Evolutionary conservation across 169 alveolate species (phyloP).

Genomic region (Eimeria zaria): DNA sequence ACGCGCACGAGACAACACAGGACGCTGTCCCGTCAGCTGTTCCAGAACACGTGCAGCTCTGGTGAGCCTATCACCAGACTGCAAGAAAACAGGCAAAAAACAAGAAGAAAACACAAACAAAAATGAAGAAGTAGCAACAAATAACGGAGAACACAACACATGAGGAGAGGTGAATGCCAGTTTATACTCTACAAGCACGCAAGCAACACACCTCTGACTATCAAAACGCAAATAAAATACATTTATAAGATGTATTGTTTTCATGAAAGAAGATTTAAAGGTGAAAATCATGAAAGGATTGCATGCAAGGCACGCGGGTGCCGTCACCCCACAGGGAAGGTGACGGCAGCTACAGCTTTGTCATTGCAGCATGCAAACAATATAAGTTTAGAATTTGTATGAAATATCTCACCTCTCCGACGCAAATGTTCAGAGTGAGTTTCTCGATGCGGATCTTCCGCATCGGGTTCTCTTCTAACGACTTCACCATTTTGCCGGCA

Average conservation of each 20-base stretch:
- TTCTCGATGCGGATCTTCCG: constrained; percentile 99
- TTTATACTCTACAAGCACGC: background rate
- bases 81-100: constrained; percentile 53
- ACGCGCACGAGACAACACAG: constrained; percentile 97
- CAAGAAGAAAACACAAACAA: background rate
- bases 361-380: background rate
- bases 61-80: constrained; percentile 99
- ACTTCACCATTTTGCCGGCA: constrained; percentile 79
- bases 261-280: too few species aligned
- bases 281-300: background rate
- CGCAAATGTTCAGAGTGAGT: constrained; percentile 99
- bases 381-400: background rate
- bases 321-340: constrained; percentile 21
- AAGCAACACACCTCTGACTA: too few species aligned
- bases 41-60: constrained; percentile 99
- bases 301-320: background rate
- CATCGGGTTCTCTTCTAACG: constrained; percentile 96
- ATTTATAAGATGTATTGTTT: too few species aligned
- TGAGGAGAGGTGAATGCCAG: too few species aligned
- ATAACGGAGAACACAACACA: background rate
- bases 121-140: background rate
- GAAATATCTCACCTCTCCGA: constrained; percentile 96
- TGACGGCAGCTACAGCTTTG: background rate
- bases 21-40: constrained; percentile 99
- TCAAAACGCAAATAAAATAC: too few species aligned